Conservation (phyloP, 129 eudicot species). For the Tagetes erecta region DNA sequence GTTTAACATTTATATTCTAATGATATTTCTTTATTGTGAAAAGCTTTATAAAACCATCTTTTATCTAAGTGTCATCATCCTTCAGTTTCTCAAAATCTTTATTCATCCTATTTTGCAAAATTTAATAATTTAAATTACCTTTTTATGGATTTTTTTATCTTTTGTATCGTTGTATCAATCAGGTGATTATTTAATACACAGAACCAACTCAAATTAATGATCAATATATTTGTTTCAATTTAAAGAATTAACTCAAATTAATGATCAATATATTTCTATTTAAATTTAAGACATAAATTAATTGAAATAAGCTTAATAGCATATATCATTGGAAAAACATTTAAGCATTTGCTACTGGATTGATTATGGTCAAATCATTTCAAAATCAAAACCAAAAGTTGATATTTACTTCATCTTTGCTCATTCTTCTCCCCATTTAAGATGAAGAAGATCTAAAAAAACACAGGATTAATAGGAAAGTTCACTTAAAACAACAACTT, state of each 20-base stretch:
- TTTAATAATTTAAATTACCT: neutral
- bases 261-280: too few species aligned
- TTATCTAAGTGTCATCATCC: too few species aligned
- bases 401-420: constrained; percentile 2
- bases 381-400: neutral
- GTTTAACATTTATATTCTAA: too few species aligned
- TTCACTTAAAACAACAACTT: constrained; percentile 28
- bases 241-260: too few species aligned
- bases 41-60: too few species aligned
- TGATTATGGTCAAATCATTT: neutral
- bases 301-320: neutral
- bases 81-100: neutral
- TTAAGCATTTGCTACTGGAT: too few species aligned
- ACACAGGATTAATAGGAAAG: constrained; percentile 6
- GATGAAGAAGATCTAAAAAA: constrained; percentile 22
- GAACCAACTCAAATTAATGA: neutral
- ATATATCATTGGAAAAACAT: neutral
- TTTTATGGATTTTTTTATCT: neutral
- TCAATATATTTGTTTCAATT: too few species aligned
- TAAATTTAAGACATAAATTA: too few species aligned
- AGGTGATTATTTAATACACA: neutral
- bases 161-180: too few species aligned
- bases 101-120: neutral
- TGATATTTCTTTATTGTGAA: too few species aligned
- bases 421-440: neutral